Conservation (phyloP, 2,329 filamentous ascomycete species). For the Aureobasidium subglaciale region DNA sequence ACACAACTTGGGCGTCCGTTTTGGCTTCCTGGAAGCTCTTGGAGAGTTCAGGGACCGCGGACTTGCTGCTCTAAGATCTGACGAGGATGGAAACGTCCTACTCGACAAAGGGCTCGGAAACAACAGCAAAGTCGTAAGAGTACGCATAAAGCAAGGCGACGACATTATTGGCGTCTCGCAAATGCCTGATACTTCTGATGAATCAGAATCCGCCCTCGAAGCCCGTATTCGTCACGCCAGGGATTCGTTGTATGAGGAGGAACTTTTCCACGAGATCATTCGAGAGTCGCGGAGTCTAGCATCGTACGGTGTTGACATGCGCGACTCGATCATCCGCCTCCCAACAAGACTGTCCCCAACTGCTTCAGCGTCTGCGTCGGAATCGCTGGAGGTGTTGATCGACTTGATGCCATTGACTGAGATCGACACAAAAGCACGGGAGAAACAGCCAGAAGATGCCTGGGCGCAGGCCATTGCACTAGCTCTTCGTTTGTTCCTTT, state of each 20-base stretch:
- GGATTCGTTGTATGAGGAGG: constrained; percentile 74
- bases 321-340: constrained; percentile 38
- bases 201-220: constrained; percentile 55
- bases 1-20: constrained; percentile 74
- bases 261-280: constrained; percentile 84
- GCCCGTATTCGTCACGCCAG: constrained; percentile 65
- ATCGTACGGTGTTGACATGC: constrained; percentile 61
- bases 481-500: constrained; percentile 67
- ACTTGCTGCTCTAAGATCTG: constrained; percentile 70
- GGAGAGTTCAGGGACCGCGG: constrained; percentile 59
- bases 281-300: constrained; percentile 70
- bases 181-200: constrained; percentile 23
- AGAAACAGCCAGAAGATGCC: constrained; percentile 28
- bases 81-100: constrained; percentile 65
- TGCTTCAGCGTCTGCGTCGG: neutral
- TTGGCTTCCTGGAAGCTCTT: constrained; percentile 73
- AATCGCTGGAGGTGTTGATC: constrained; percentile 37
- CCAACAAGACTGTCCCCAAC: constrained; percentile 17
- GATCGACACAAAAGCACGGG: constrained; percentile 19
- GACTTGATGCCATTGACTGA: constrained; percentile 56
- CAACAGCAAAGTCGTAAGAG: constrained; percentile 55
- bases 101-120: constrained; percentile 60
- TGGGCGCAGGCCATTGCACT: constrained; percentile 61
- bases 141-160: constrained; percentile 56
- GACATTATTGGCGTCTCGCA: constrained; percentile 51